Base-by-base conservation (phyloP, 1,284 basidiomycete species). In the Anthracocystis setariae region DNA sequence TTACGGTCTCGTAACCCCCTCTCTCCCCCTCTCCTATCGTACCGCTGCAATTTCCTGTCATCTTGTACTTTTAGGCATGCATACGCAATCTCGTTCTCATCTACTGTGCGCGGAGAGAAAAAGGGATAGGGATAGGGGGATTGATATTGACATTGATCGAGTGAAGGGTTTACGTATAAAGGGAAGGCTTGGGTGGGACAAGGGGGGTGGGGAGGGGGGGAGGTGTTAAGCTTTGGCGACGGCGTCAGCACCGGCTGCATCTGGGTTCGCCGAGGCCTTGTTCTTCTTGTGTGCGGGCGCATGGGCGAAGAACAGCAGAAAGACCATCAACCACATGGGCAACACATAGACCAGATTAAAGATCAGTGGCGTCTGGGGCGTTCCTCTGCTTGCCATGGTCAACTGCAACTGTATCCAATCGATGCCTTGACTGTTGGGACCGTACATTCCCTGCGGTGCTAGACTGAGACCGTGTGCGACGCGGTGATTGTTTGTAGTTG, bases 321-420 rank as follows among this genome's bases (percentile, higher is more conserved):
- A 70, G 2, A 73, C 61, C 70, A 69, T 70, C 24, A 76, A 33
- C 73, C 73, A 76, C 70, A 63, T 65, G n/a, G 74, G 74, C 18
- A 76, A 32, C 5, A 76, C 52, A 38, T 76, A 76, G 13, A 76
- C 74, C 52, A 76, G 42, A 24, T 76, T 76, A 45, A 76, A 74
- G 35, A 76, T 69, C 32, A 73, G 23, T 20, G 74, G 74, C 2
- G 71, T 73, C 40, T 76, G 74, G 3, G 70, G 69, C 3, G 45
- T 59, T 20, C 59, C 56, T 23, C 74, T 62, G 29, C 61, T 63
- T 4, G 74, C 58, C 57, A 74, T 62, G 29, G 74, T 71, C 37
- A 64, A 39, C 25, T 76, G 74, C 17, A 76, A 24, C 37, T 76
- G 74, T 8, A 57, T 44, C 74, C 74, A 76, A 44, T 62, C 74